phyloP scores from a whole-genome alignment of 2,329 filamentous ascomycete genomes.

The Aureobasidium sp. region DNA sequence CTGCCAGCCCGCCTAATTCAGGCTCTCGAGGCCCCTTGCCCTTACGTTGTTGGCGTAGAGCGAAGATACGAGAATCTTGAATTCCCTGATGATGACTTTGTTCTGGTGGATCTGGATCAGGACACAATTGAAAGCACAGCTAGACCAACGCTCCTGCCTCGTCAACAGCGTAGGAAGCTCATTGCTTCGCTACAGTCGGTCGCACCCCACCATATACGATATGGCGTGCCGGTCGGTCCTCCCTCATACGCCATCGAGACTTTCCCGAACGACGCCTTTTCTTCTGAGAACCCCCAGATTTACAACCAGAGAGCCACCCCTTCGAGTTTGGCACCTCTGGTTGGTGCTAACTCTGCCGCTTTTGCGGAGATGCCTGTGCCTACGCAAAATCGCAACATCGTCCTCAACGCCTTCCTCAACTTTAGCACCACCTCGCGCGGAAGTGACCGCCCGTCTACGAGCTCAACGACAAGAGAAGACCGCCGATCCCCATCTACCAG shows the following conservation, averaged over 20 bases:
- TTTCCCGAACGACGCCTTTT: conserved; percentile 83
- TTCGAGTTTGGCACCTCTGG: conserved; percentile 74
- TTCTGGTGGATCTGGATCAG: conserved; percentile 86
- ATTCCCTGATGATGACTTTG: conserved; percentile 90
- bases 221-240: conserved; percentile 77
- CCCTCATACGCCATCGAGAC: conserved; percentile 90
- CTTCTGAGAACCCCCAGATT: conserved; percentile 72
- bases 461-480: conserved; percentile 43
- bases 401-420: conserved; percentile 88
- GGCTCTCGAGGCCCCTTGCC: conserved; percentile 87
- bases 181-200: conserved; percentile 80
- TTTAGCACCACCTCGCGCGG: conserved; percentile 55
- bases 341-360: conserved; percentile 78
- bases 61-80: conserved; percentile 78
- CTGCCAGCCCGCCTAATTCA: conserved; percentile 81
- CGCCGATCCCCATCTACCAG: conserved; percentile 26
- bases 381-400: conserved; percentile 48
- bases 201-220: conserved; percentile 81
- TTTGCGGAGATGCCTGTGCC: conserved; percentile 52
- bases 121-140: conserved; percentile 81
- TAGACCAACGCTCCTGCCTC: conserved; percentile 68
- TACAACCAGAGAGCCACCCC: conserved; percentile 64
- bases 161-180: conserved; percentile 84
- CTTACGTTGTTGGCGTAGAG: conserved; percentile 95
- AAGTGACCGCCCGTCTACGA: conserved; percentile 70